Evolutionary conservation across 441 rosid species (phyloP).

Genomic region (Arabidopsis lyrata): DNA sequence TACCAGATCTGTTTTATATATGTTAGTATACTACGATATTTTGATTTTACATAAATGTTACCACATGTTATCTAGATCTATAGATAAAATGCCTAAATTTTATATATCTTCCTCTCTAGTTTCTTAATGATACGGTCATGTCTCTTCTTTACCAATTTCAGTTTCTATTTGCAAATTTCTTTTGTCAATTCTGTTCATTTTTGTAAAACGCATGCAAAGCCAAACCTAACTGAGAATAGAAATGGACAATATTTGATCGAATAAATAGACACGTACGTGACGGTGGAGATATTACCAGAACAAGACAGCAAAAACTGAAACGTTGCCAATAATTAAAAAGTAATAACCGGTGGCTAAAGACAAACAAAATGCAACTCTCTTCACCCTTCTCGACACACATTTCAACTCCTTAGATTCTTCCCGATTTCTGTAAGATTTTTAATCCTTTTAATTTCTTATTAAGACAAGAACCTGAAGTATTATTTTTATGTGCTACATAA

Average conservation of each 20-base stretch:
- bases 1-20: not conserved
- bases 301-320: conserved; percentile 25
- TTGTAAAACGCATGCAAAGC: conserved; percentile 5
- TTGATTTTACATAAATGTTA: not conserved
- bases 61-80: not conserved
- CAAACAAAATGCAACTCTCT: conserved; percentile 23
- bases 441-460: not conserved
- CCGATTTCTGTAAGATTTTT: conserved; percentile 13
- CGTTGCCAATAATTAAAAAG: not conserved
- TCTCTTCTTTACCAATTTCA: not conserved
- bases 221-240: not conserved
- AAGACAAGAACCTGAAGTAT: not conserved
- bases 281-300: conserved; percentile 10
- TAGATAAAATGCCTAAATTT: not conserved
- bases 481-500: not conserved
- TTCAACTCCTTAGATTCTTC: conserved; percentile 32
- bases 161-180: not conserved
- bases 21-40: not conserved
- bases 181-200: not conserved
- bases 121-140: not conserved
- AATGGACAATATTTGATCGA: conserved; percentile 8
- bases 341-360: conserved; percentile 23
- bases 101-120: too few relatives aligned
- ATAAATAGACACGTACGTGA: conserved; percentile 3
- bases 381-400: conserved; percentile 26